phyloP scores from a whole-genome alignment of 371 early-diverging fungal genomes.

The Phascolomyces articulosus region DNA sequence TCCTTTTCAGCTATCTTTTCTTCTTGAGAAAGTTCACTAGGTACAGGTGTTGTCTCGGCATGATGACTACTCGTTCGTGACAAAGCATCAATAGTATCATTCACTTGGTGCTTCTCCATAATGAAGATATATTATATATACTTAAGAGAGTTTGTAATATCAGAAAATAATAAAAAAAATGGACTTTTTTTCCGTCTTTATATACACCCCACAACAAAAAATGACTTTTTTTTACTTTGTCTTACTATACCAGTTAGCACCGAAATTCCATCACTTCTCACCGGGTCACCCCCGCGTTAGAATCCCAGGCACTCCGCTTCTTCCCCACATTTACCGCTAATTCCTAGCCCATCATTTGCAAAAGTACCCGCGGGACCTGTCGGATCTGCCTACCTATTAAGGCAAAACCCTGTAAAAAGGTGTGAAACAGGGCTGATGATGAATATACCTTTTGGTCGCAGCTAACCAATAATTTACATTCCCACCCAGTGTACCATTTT shows the following conservation, averaged over 20 bases:
- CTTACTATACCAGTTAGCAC: background rate
- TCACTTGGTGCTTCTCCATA: background rate
- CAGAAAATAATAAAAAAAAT: no score
- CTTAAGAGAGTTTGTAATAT: no score
- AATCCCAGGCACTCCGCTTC: background rate
- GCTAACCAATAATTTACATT: background rate
- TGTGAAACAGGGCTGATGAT: background rate
- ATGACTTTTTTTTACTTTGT: background rate
- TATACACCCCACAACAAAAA: no score
- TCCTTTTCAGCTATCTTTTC: constrained; percentile 14
- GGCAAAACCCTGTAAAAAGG: background rate
- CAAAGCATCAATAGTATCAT: background rate
- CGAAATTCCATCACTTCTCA: background rate
- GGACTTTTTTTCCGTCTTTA: no score
- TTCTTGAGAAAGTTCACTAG: background rate
- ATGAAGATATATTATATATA: no score
- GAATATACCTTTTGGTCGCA: no score
- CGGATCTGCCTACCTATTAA: background rate
- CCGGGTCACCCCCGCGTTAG: background rate
- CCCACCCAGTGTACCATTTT: background rate
- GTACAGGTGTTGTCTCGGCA: background rate
- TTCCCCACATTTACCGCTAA: constrained; percentile 7
- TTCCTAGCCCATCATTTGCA: constrained; percentile 1
- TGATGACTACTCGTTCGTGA: background rate
- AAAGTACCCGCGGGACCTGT: background rate